These are phyloP conservation scores for Sporodiniella umbellata DNA, from an alignment of 371 early-diverging fungal genomes.

Conservation along the genomic window DNA sequence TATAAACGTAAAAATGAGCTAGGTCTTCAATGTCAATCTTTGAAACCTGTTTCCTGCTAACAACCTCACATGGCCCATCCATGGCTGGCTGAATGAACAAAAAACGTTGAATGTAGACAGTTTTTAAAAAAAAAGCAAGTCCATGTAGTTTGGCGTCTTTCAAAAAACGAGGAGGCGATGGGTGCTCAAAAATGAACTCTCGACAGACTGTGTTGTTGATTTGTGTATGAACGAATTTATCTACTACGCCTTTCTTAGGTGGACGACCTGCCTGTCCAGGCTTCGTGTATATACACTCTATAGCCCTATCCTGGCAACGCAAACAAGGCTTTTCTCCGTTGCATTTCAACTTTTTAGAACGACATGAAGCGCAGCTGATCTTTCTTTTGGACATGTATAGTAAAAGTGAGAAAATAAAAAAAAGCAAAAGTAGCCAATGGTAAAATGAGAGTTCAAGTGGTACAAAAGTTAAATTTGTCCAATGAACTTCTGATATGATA, in stretches of 20 bases:
- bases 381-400: conserved; percentile 15
- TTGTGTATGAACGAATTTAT: conserved; percentile 19
- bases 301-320: conserved; percentile 13
- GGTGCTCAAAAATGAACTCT: conserved; percentile 23
- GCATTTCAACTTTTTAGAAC: conserved; percentile 25
- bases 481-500: too few species aligned
- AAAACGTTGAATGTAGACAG: background rate
- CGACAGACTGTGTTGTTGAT: background rate
- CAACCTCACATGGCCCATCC: background rate
- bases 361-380: conserved; percentile 25
- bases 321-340: conserved; percentile 24
- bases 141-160: too few species aligned
- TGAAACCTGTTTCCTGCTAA: background rate
- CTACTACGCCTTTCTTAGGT: conserved; percentile 35
- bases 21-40: conserved; percentile 6
- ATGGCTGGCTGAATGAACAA: background rate
- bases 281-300: conserved; percentile 17
- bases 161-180: too few species aligned
- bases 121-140: conserved; percentile 5
- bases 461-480: too few species aligned
- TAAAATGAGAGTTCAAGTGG: too few species aligned
- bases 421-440: too few species aligned
- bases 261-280: conserved; percentile 29
- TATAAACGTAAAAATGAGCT: conserved; percentile 14
- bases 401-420: background rate